Base-by-base conservation (phyloP, 148 eudicot genomes). In the Amaranthus hypochondriacus region DNA sequence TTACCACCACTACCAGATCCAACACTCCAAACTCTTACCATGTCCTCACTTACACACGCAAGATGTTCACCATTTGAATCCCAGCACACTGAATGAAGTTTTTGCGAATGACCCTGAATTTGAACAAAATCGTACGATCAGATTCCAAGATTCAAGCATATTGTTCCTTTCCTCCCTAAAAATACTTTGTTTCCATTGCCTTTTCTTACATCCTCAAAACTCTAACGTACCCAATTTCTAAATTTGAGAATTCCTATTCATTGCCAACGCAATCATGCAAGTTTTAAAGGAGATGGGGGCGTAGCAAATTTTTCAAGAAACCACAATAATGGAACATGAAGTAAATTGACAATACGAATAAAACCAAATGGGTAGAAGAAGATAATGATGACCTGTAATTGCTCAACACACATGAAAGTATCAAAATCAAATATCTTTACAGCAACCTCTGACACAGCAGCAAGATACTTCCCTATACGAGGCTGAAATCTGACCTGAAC, bases 21-120 rank as follows among this genome's bases (percentile, higher is more conserved):
- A 21, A 89, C 77, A 65, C 75, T 79, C 91, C 91, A 90, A 48
- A 90, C 84, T 78, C 77, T 84, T 51, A 90, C 77, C 77, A 78
- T 71, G 55, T 90, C 92, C 75, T 85, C 92, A 44, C 92, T 86
- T 59, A 84, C 80, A 53, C 88, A 85, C 46, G 91, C 91, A 74
- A 90, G 69, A 69, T 21, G 80, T 68, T 90, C 92, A 4, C 96
- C 96, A 42, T 85, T 69, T 28, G 84, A 73, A 79, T 81, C 85
- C 96, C 96, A 90, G 71, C 89, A 84, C 61, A 81, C 61, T 6
- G 88, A 86, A 56, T 75, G 79, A 15, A 86, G 69, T 8, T 83
- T 78, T 62, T 78, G 76, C 6, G 81, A 51, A 75, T 90, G 92
- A 5, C 92, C 90, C 92, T 90, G 72, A 54, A 83, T 56, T 6